Evolutionary conservation across 176 grass and related monocot genomes (phyloP), one percentile per base, ranked within the genome.

Genomic region (Triticum turgidum): DNA sequence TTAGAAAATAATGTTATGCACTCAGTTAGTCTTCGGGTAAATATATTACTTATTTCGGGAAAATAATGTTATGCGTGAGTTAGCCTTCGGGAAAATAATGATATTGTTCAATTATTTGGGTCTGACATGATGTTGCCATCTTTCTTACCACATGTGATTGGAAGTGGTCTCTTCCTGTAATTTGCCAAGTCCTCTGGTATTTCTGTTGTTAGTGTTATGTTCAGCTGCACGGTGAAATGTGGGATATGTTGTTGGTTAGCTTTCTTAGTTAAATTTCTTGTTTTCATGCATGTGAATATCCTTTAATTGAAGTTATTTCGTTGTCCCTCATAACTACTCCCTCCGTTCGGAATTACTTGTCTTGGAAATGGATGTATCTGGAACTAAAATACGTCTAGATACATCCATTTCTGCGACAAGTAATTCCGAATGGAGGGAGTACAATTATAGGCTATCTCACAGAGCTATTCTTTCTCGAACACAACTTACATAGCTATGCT

Each of bases 121-220:
- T 24, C 35, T 81, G 22, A 15, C 80, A 41, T 86, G 38, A 27
- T 77, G 52, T 51, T 79, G 15, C 58, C 81, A 32, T 64, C 65
- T 78, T 78, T 64, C 52, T 61, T 78, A 30, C 70, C 73, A 73
- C 34, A 37, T 44, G 38, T 32, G 47, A 25, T 34, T 10, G 51
- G 54, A 59, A 33, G 12, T 80, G 44, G 68, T 11, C 39, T 85
- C 44, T 38, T 72, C 65, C 24, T 64, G 58, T 18, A 80, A 64
- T 18, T 41, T 64, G 39, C 61, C 52, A 61, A 62, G 6, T 7
- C 12, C 5, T 58, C 12, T 14, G 62, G 42, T 83, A 29, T 14
- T 22, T 76, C 1, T 51, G 17, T 39, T 56, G 34, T 67, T 54
- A 35, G n/a, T 67, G 20, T 58, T 49, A 13, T 84, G 54, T 41